Evolutionary conservation across 2,329 filamentous ascomycete genomes (phyloP).

Genomic region (Phyllosticta capitalensis): DNA sequence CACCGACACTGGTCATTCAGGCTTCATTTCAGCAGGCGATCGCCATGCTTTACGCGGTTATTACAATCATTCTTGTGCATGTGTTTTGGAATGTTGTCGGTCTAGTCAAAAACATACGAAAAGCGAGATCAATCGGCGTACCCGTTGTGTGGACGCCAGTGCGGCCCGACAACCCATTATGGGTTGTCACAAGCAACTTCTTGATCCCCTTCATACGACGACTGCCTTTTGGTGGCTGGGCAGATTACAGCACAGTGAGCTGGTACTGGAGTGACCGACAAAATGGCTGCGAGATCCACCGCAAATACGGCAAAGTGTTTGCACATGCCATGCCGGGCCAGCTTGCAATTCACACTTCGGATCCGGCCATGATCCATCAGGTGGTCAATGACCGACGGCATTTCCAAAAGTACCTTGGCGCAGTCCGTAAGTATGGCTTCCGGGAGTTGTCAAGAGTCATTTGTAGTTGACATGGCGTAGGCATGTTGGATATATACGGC

Average conservation of each 20-base stretch:
- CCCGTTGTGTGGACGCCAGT: neutral
- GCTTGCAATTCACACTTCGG: conserved; percentile 12
- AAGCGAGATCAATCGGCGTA: neutral
- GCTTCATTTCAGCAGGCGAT: neutral
- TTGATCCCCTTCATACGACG: neutral
- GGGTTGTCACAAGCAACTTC: neutral
- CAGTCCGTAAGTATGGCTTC: neutral
- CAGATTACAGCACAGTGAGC: neutral
- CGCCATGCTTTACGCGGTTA: neutral
- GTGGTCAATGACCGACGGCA: conserved; percentile 9
- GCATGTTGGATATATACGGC: conserved; percentile 4
- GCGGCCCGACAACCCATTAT: neutral
- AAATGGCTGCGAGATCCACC: conserved; percentile 12
- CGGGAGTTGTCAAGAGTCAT: neutral
- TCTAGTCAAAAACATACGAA: neutral
- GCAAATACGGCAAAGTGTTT: conserved; percentile 14
- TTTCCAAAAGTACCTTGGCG: conserved; percentile 4
- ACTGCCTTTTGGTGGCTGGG: neutral
- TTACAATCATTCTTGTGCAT: neutral
- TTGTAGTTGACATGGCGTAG: conserved; percentile 5
- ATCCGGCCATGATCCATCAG: conserved; percentile 12
- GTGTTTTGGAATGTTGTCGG: neutral
- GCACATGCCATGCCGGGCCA: conserved; percentile 13
- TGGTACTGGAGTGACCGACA: conserved; percentile 16
- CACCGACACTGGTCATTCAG: neutral